A percentile compares a stretch with the other conserved stretches of the same genome.
Conservation (phyloP, 2,329 filamentous ascomycete genomes). For the Fusarium paranaense region DNA sequence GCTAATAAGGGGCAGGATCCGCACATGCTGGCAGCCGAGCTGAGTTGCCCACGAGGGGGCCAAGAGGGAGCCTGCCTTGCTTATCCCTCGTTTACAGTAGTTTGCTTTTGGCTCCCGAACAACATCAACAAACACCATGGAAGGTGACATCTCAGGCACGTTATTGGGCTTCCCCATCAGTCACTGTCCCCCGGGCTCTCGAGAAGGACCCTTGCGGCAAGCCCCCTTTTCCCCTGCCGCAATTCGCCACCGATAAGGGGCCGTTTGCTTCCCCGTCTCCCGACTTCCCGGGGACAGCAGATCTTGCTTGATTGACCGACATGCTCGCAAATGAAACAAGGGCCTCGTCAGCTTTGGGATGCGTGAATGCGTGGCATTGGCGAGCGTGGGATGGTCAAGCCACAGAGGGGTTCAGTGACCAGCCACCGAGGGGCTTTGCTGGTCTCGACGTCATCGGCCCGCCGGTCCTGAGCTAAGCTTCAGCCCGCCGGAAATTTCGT, state of each 20-base stretch:
- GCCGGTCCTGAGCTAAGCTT: conserved; percentile 10
- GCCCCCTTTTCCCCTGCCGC: conserved; percentile 30
- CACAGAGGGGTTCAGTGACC: conserved; percentile 30
- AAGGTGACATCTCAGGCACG: conserved; percentile 24
- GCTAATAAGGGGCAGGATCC: conserved; percentile 35
- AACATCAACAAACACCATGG: conserved; percentile 24
- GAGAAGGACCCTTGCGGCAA: conserved; percentile 9
- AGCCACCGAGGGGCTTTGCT: conserved; percentile 32
- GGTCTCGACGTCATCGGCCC: conserved; percentile 38
- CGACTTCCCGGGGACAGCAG: conserved; percentile 25
- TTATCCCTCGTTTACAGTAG: conserved; percentile 10
- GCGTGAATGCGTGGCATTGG: conserved; percentile 22
- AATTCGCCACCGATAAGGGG: conserved; percentile 41
- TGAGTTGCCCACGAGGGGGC: conserved; percentile 20
- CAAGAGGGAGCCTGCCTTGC: conserved; percentile 20
- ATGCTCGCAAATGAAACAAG: conserved; percentile 40
- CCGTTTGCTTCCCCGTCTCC: conserved; percentile 15
- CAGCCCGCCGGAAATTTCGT: not conserved
- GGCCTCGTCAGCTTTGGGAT: conserved; percentile 39
- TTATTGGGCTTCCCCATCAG: conserved; percentile 31
- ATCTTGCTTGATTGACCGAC: conserved; percentile 26
- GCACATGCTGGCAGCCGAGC: conserved; percentile 23
- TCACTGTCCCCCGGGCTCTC: conserved; percentile 4
- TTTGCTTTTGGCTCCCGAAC: conserved; percentile 28
- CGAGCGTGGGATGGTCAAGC: conserved; percentile 22